These are phyloP conservation scores for Berberis vulgaris DNA, from an alignment of 164 flowering plant species.

Conservation along the genomic window DNA sequence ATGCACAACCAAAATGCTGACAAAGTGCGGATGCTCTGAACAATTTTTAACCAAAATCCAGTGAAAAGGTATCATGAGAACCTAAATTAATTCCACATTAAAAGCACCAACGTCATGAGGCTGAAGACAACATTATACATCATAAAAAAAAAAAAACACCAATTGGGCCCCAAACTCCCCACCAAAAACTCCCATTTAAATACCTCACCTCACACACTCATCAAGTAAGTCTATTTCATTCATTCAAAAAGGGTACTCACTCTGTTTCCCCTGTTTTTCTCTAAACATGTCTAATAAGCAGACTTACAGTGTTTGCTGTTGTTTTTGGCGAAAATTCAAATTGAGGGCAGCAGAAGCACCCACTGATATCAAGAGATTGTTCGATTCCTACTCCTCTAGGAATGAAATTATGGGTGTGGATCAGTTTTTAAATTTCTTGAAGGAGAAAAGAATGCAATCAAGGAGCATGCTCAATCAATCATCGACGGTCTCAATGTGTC, in stretches of 20 bases:
- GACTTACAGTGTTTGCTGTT: slow-evolving; percentile 71
- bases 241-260: background rate
- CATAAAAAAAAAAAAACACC: too few species aligned
- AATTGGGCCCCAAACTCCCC: too few species aligned
- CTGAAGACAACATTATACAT: too few species aligned
- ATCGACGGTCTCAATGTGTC: slow-evolving; percentile 29
- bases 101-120: too few species aligned
- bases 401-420: slow-evolving; percentile 59
- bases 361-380: slow-evolving; percentile 47
- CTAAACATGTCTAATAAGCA: slow-evolving; percentile 19
- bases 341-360: slow-evolving; percentile 57
- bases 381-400: slow-evolving; percentile 42
- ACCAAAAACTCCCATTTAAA: too few species aligned
- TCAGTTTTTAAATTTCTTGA: slow-evolving; percentile 52
- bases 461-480: slow-evolving; percentile 56
- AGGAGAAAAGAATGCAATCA: slow-evolving; percentile 39
- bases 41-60: too few species aligned
- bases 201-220: too few species aligned
- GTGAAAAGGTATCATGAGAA: too few species aligned
- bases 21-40: too few species aligned
- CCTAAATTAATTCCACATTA: too few species aligned
- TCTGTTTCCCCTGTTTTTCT: background rate
- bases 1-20: too few species aligned
- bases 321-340: slow-evolving; percentile 65
- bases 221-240: too few species aligned